Base-by-base conservation (phyloP, 805 yeast species). In the Candida wancherniae region DNA sequence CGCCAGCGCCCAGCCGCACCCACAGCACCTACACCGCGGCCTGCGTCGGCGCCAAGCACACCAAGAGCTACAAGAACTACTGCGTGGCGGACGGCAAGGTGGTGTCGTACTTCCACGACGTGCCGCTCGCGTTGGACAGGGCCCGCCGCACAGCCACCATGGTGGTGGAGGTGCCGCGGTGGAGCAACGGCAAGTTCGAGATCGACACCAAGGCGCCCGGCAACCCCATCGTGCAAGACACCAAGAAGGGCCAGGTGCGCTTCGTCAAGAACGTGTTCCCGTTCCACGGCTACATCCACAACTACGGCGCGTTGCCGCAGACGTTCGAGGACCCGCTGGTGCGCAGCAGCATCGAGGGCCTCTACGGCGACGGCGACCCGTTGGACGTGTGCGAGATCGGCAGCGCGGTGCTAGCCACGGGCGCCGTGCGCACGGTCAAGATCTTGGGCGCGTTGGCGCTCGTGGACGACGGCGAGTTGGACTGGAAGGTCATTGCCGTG, bases 231-330 rank as follows among this genome's bases (percentile, higher is more conserved):
- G 71, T 84, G 41, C 98, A 92, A 71, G 98, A 92, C 67, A 84
- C 94, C 57, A 92, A 92, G 73, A 90, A 92, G 74, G 97, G 97
- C 48, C 82, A 86, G 64, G 77, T 87, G 55, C 80, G 97, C 69
- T 92, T 81, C 51, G 97, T 92, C 39, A 81, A 95, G 71, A 92
- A 92, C 77, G 79, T 94, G 63, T 90, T 90, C 85, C 98, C 98
- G 32, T 95, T 84, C 72, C 94, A 92, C 62, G 98, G 98, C 51
- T 90, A 92, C 73, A 90, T 90, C 50, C 95, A 87, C 71, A 92
- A 92, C 72, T 90, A 90, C 61, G 98, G 97, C 61, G 97, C 97
- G 29, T 83, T 90, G 76, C 97, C 97, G 46, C 97, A 90, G 63
- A 80, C 87, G 28, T 80, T 87, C 87, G 87, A 80, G 61, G 84